phyloP scores from a whole-genome alignment of 2,329 filamentous ascomycete species.

The Chaetothyriales sp. region DNA sequence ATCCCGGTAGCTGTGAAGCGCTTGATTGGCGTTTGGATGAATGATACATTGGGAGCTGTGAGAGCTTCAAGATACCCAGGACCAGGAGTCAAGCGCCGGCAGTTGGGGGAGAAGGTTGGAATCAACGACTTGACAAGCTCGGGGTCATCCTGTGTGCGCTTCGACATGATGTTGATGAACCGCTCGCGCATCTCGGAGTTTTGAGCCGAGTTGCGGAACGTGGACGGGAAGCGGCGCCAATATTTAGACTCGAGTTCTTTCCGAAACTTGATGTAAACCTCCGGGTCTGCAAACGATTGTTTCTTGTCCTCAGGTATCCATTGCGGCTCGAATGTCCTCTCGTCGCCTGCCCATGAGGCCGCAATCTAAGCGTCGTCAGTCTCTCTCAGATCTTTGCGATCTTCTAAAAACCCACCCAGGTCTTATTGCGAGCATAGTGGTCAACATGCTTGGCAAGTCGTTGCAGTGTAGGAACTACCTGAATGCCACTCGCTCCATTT shows the following conservation, averaged over 20 bases:
- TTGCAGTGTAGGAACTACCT: conserved; percentile 27
- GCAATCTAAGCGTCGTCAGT: conserved; percentile 8
- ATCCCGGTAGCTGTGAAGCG: conserved; percentile 44
- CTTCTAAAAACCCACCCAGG: conserved; percentile 11
- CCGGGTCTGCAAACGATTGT: conserved; percentile 11
- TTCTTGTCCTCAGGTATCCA: conserved; percentile 18
- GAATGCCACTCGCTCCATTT: conserved; percentile 20
- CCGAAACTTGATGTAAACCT: conserved; percentile 21
- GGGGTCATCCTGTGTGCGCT: conserved; percentile 20
- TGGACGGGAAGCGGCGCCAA: conserved; percentile 17
- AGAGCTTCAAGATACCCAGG: conserved; percentile 56
- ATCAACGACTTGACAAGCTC: conserved; percentile 25
- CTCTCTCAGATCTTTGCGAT: neutral
- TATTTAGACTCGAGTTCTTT: conserved; percentile 23
- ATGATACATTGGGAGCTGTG: conserved; percentile 47
- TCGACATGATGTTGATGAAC: conserved; percentile 14
- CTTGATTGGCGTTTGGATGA: conserved; percentile 44
- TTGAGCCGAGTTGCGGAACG: conserved; percentile 12
- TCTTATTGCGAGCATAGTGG: conserved; percentile 19
- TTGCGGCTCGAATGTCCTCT: conserved; percentile 12
- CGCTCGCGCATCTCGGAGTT: conserved; percentile 8
- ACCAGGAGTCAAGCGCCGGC: conserved; percentile 41
- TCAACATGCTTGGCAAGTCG: conserved; percentile 22
- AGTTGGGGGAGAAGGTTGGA: conserved; percentile 30
- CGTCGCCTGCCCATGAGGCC: conserved; percentile 24